A percentile compares a stretch with the other conserved stretches of the same genome.
phyloP scores from a whole-genome alignment of 345 rosid species.

The Odontarrhena argentea region DNA sequence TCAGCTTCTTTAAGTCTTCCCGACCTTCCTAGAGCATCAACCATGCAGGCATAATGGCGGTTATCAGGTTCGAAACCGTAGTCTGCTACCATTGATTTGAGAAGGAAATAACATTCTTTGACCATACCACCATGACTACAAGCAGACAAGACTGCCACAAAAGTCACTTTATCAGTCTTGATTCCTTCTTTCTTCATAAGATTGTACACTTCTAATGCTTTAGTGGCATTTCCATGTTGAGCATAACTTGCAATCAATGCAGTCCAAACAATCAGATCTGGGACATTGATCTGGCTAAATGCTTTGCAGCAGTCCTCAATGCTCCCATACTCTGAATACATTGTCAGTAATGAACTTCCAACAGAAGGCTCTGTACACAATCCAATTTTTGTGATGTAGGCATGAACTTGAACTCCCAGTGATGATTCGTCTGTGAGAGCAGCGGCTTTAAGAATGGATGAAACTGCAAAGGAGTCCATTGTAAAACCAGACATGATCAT shows the following conservation, averaged over 20 bases:
- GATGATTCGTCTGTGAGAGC: conserved; percentile 44
- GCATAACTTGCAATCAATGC: conserved; percentile 73
- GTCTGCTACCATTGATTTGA: conserved; percentile 64
- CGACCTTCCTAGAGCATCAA: conserved; percentile 78
- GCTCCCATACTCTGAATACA: conserved; percentile 76
- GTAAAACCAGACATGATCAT: conserved; percentile 49
- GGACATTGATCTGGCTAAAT: conserved; percentile 55
- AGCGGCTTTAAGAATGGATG: conserved; percentile 60
- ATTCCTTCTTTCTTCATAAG: conserved; percentile 53
- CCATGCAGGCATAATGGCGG: conserved; percentile 75
- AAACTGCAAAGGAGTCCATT: conserved; percentile 54
- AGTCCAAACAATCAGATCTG: conserved; percentile 76
- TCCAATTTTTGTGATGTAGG: conserved; percentile 53
- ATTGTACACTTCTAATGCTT: conserved; percentile 58
- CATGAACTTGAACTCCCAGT: conserved; percentile 71
- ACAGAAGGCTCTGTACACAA: conserved; percentile 57
- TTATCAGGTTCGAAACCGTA: conserved; percentile 60
- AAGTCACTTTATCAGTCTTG: conserved; percentile 68
- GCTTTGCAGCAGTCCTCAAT: conserved; percentile 59
- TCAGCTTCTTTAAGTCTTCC: conserved; percentile 79
- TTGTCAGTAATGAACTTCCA: conserved; percentile 69
- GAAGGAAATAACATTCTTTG: conserved; percentile 62
- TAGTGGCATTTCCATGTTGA: conserved; percentile 65
- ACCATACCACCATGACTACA: conserved; percentile 76
- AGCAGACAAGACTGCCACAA: conserved; percentile 66